Evolutionary conservation across 164 flowering plant species (phyloP).

Genomic region (Piper betle): DNA sequence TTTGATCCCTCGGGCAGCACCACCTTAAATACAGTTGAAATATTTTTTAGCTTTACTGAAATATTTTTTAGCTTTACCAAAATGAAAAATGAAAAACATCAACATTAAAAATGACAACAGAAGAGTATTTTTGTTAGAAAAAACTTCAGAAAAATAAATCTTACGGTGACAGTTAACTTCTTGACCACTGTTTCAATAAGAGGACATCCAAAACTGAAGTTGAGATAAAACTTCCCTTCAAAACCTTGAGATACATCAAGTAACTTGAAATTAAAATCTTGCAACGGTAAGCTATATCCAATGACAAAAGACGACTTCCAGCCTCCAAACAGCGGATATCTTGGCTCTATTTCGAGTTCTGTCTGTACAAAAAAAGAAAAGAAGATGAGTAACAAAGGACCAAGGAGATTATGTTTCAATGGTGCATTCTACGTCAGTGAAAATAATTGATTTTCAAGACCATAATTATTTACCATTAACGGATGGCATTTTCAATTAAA

Average conservation of each 20-base stretch:
- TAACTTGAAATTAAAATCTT: constrained; percentile 81
- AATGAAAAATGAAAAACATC: neutral
- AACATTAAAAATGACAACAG: neutral
- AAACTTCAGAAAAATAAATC: constrained; percentile 7
- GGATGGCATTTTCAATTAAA: neutral
- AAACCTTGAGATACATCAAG: constrained; percentile 18
- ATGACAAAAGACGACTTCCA: constrained; percentile 89
- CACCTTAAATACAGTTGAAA: constrained; percentile 39
- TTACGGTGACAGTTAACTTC: constrained; percentile 72
- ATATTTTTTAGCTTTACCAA: neutral
- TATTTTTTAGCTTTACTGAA: neutral
- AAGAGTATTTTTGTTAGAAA: neutral
- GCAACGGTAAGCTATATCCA: constrained; percentile 85
- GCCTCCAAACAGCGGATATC: constrained; percentile 96
- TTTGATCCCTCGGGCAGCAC: constrained; percentile 93
- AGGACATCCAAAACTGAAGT: constrained; percentile 90
- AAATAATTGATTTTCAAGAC: too few relatives aligned
- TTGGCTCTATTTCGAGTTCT: constrained; percentile 86
- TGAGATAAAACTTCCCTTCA: constrained; percentile 69
- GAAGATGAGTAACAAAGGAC: too few relatives aligned
- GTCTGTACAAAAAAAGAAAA: constrained; percentile 38
- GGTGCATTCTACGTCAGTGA: too few relatives aligned
- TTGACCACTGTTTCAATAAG: constrained; percentile 65
- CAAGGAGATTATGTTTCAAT: too few relatives aligned
- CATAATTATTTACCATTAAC: neutral